These are phyloP conservation scores for Talaromyces adpressus DNA, from an alignment of 495 filamentous ascomycete species.

Conservation along the genomic window DNA sequence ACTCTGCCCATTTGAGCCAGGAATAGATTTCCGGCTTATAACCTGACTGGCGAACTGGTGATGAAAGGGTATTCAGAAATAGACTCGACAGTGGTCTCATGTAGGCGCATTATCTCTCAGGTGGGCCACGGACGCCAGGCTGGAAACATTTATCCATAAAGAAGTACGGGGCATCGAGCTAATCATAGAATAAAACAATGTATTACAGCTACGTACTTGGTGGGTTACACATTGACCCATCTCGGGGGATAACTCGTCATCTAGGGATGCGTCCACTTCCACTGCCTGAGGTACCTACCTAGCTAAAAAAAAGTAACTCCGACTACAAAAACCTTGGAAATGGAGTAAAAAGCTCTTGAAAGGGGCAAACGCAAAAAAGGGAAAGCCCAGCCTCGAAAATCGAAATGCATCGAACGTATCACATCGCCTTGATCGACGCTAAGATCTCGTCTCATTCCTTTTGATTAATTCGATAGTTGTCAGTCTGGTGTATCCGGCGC, in stretches of 20 bases:
- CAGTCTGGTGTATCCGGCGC: not conserved
- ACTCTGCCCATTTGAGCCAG: not conserved
- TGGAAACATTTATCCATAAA: not conserved
- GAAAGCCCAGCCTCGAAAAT: not conserved
- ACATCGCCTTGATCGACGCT: conserved; percentile 3
- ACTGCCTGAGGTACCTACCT: no score
- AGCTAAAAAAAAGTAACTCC: not conserved
- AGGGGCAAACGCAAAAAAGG: not conserved
- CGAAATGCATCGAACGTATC: conserved; percentile 2
- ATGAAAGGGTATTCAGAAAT: not conserved
- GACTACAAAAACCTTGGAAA: not conserved
- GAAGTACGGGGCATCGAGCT: not conserved
- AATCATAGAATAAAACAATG: not conserved
- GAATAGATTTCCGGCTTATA: not conserved
- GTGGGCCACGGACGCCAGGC: not conserved
- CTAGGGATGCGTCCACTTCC: not conserved
- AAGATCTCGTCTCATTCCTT: not conserved
- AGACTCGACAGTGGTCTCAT: not conserved
- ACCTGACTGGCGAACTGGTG: not conserved
- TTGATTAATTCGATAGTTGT: conserved; percentile 2
- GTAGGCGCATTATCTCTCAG: not conserved
- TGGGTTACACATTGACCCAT: not conserved
- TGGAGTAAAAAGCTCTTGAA: not conserved
- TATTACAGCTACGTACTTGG: not conserved
- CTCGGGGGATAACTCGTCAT: not conserved